Base-by-base conservation (phyloP, 1,284 basidiomycete species). In the Malassezia globosa region DNA sequence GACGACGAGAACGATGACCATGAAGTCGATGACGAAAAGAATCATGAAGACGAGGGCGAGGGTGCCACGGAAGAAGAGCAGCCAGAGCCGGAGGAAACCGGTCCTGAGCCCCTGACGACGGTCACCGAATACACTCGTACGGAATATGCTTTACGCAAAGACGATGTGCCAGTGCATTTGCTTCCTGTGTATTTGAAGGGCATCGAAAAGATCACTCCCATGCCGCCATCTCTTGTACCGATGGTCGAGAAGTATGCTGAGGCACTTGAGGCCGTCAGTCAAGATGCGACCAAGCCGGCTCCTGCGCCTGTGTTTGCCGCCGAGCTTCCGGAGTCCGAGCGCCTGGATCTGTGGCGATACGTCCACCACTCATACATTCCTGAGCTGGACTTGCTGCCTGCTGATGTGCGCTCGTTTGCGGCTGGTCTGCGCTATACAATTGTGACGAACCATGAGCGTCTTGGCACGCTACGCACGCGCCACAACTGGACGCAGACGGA, bases 41-140 rank as follows among this genome's bases (percentile, higher is more conserved):
- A 16, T 4, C 21, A 36, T 3, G 37, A 50, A 10, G 48, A 44
- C 7, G 37, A 44, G 8, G 31, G n/a, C 1, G 41, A 7, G 25
- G 10, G 39, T 4, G 25, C 13, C 7, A 10, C n/a, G 21, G 16
- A 19, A 4, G 36, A 40, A 10, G 33, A 25, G 10, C 19, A 44
- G 23, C 44, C 44, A 14, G 44, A 46, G 42, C 34, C 33, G 5
- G 38, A 34, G 13, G 37, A 51, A 14, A 27, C 42, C 3, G 27
- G 27, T 8, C 26, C 44, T 21, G 39, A 37, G n/a, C 19, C 44
- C 2, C 41, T 47, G 7, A 40, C 50, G 14, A 42, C 31, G 18
- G 43, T 52, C 34, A 47, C 50, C 6, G 50, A 52, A 25, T 52
- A 52, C 41, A 52, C 50, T 7, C 44, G 50, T n/a, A 52, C 50